Evolutionary conservation across 2,329 filamentous ascomycete species (phyloP).

Genomic region (Aspergillus spinulosporus): DNA sequence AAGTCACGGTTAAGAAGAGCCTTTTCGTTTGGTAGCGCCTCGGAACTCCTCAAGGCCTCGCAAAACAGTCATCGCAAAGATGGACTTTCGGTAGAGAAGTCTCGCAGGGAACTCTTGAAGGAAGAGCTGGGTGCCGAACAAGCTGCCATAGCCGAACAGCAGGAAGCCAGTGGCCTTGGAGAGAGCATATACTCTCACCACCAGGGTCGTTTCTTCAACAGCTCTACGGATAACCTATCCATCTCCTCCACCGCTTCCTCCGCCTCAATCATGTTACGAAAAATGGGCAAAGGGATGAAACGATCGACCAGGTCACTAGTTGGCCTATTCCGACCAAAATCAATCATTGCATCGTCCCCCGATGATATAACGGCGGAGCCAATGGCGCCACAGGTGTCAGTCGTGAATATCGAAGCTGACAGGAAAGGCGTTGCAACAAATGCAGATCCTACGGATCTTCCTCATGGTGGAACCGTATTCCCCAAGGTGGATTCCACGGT

Average conservation of each 20-base stretch:
- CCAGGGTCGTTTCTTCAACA: slow-evolving; percentile 77
- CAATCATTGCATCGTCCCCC: slow-evolving; percentile 68
- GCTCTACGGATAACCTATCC: slow-evolving; percentile 86
- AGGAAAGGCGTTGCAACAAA: slow-evolving; percentile 79
- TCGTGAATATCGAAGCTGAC: slow-evolving; percentile 94
- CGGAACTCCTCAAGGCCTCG: slow-evolving; percentile 77
- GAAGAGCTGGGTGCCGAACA: slow-evolving; percentile 84
- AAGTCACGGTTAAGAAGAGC: slow-evolving; percentile 85
- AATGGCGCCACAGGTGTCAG: slow-evolving; percentile 82
- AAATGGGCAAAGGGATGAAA: slow-evolving; percentile 99
- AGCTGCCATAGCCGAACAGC: slow-evolving; percentile 83
- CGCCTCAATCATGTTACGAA: slow-evolving; percentile 65
- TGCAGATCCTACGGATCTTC: slow-evolving; percentile 61
- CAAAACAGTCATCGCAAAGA: slow-evolving; percentile 52
- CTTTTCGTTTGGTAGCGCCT: slow-evolving; percentile 94
- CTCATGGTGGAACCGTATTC: slow-evolving; percentile 73
- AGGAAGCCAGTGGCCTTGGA: slow-evolving; percentile 89
- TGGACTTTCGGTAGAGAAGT: slow-evolving; percentile 52
- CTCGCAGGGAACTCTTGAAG: slow-evolving; percentile 64
- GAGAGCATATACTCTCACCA: slow-evolving; percentile 85
- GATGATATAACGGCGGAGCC: slow-evolving; percentile 66
- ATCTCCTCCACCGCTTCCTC: slow-evolving; percentile 52
- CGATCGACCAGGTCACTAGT: slow-evolving; percentile 87
- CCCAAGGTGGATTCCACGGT: slow-evolving; percentile 83
- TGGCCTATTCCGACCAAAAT: slow-evolving; percentile 93